Evolutionary conservation across 2,329 filamentous ascomycete genomes (phyloP), one percentile per base, ranked within the genome.

Genomic region (Rutstroemia sp.): DNA sequence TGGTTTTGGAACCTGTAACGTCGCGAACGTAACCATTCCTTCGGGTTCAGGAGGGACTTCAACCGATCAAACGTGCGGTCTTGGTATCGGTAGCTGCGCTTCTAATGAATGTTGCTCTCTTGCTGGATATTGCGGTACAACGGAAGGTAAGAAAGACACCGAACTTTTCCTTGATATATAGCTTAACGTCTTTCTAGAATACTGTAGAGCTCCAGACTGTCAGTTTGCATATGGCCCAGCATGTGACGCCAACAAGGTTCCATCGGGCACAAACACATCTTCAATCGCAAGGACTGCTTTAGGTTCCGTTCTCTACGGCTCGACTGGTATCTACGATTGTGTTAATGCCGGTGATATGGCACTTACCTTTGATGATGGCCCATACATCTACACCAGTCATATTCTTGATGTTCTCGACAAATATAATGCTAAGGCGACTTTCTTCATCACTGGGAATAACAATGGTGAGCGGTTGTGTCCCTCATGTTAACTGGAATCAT

Each of bases 361-460:
- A 18, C 68, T 88, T 55, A 87, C 84, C 0, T 88, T 80, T 63
- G 85, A 88, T 62, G 85, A 87, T 64, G 85, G 85, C 2, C 85
- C 84, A 12, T 80, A 78, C 60, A 70, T 77, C 27, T 86, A 82
- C 68, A 87, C 84, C 0, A 70, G 71, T 42, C 78, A 83, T 59
- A 75, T 88, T 12, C 74, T 88, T 25, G 79, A 86, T 65, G 72
- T 85, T 44, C 75, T 87, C 41, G 75, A 78, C 58, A 73, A 73
- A 45, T 84, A 85, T 65, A 73, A 78, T 25, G 83, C 81, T 7
- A 83, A 80, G 61, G 85, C 82, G 0, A 88, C 85, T 1, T 88
- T 88, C 46, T 67, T 69, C 58, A 61, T 69, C 19, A 66, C 77
- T 7, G 79, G 79, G 5, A 80, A 76, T 68, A 66, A 66, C 37